phyloP scores from a whole-genome alignment of 176 grass and related monocot species.

The Cocos nucifera region DNA sequence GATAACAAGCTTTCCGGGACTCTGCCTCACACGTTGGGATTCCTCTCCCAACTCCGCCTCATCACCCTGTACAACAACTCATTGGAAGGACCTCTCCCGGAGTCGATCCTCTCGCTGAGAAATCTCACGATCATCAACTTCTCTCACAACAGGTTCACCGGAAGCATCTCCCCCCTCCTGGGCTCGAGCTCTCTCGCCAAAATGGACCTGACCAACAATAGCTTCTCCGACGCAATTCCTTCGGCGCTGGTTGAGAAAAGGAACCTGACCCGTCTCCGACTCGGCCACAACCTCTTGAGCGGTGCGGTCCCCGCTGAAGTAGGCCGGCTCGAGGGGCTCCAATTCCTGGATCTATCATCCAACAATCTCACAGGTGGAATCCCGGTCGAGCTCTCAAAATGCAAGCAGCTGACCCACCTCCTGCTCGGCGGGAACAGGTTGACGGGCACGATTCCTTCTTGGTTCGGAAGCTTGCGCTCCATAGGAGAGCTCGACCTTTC shows the following conservation, averaged over 20 bases:
- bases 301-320: constrained; percentile 51
- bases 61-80: constrained; percentile 98
- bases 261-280: constrained; percentile 52
- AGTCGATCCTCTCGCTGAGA: constrained; percentile 45
- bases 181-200: constrained; percentile 50
- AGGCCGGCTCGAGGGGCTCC: constrained; percentile 39
- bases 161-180: constrained; percentile 51
- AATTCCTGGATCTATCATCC: constrained; percentile 58
- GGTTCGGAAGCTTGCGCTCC: constrained; percentile 48
- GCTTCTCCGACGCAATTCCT: constrained; percentile 66
- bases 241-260: constrained; percentile 24
- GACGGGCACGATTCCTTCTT: constrained; percentile 39
- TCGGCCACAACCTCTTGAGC: constrained; percentile 43
- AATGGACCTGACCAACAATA: constrained; percentile 62
- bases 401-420: constrained; percentile 55
- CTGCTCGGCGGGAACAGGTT: constrained; percentile 61
- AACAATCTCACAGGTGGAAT: constrained; percentile 58
- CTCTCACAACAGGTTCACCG: constrained; percentile 66
- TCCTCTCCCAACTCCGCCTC: constrained; percentile 44
- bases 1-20: constrained; percentile 64
- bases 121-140: constrained; percentile 84
- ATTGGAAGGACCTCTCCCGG: constrained; percentile 50
- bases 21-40: constrained; percentile 42
- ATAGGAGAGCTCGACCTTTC: constrained; percentile 95
- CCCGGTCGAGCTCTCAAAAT: constrained; percentile 43